These are phyloP conservation scores for Botryotinia calthae DNA, from an alignment of 2,329 filamentous ascomycete species.

Conservation along the genomic window DNA sequence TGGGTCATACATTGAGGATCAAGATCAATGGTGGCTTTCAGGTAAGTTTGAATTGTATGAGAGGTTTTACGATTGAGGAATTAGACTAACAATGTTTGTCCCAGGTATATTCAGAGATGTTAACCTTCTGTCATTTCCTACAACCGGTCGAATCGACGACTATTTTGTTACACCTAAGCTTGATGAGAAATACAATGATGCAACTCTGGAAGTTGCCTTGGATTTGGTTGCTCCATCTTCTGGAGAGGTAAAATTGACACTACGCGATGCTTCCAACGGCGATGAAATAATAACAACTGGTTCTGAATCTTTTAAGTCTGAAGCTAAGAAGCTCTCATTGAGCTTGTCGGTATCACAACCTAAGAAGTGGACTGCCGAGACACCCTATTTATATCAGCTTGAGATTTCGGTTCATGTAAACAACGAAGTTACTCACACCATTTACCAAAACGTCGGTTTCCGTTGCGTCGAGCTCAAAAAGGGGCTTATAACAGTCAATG, in stretches of 20 bases:
- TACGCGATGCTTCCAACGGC: conserved; percentile 20
- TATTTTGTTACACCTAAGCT: conserved; percentile 55
- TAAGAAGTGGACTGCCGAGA: conserved; percentile 67
- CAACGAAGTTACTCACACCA: conserved; percentile 40
- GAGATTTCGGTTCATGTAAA: conserved; percentile 43
- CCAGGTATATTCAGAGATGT: conserved; percentile 65
- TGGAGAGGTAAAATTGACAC: conserved; percentile 16
- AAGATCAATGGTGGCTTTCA: conserved; percentile 65
- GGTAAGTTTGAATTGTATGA: conserved; percentile 40
- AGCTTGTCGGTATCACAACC: conserved; percentile 46
- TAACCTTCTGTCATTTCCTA: conserved; percentile 56
- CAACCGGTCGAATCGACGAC: conserved; percentile 52
- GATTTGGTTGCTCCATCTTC: conserved; percentile 8
- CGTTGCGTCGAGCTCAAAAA: conserved; percentile 61
- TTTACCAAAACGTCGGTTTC: conserved; percentile 58
- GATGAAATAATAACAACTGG: conserved; percentile 13
- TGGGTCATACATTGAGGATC: conserved; percentile 67
- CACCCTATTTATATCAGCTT: conserved; percentile 58
- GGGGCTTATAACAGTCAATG: conserved; percentile 61
- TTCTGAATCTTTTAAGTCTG: not conserved
- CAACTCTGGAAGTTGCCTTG: conserved; percentile 35
- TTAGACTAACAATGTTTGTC: not conserved
- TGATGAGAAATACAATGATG: conserved; percentile 50
- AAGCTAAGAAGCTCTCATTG: conserved; percentile 9
- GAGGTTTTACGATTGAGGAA: not conserved